These are phyloP conservation scores for Tulasnella calospora DNA, from an alignment of 768 basidiomycete genomes.

Conservation along the genomic window DNA sequence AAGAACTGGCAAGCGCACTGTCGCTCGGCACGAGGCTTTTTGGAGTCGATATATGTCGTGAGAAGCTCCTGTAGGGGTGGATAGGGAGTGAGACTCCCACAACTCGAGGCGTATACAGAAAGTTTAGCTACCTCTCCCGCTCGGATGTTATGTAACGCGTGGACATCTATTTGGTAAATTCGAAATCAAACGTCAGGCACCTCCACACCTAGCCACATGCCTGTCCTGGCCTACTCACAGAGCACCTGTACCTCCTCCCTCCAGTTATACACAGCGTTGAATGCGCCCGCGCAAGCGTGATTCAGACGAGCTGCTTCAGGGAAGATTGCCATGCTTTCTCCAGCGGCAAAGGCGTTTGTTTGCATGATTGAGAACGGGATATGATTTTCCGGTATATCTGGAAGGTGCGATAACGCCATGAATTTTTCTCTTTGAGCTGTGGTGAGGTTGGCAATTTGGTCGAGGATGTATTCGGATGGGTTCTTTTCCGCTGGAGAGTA, in stretches of 20 bases:
- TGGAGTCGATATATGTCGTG: conserved; percentile 58
- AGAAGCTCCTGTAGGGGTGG: conserved; percentile 49
- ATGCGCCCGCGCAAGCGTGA: conserved; percentile 62
- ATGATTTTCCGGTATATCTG: neutral
- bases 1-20: conserved; percentile 37
- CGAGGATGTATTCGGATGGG: conserved; percentile 5
- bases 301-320: conserved; percentile 63
- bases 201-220: neutral
- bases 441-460: conserved; percentile 2
- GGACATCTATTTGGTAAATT: conserved; percentile 44
- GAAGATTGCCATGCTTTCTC: conserved; percentile 47
- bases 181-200: neutral
- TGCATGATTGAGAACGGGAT: conserved; percentile 10
- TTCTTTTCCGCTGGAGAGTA: neutral
- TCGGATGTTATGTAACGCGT: conserved; percentile 52
- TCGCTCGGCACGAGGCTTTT: conserved; percentile 48
- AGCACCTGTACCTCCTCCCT: conserved; percentile 21
- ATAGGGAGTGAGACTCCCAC: neutral
- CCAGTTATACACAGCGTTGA: conserved; percentile 60
- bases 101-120: neutral
- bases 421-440: neutral
- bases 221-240: neutral
- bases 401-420: neutral
- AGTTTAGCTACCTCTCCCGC: conserved; percentile 46
- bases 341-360: conserved; percentile 11